These are phyloP conservation scores for Staphylotrichum longicolle DNA, from an alignment of 495 filamentous ascomycete genomes.

Conservation along the genomic window DNA sequence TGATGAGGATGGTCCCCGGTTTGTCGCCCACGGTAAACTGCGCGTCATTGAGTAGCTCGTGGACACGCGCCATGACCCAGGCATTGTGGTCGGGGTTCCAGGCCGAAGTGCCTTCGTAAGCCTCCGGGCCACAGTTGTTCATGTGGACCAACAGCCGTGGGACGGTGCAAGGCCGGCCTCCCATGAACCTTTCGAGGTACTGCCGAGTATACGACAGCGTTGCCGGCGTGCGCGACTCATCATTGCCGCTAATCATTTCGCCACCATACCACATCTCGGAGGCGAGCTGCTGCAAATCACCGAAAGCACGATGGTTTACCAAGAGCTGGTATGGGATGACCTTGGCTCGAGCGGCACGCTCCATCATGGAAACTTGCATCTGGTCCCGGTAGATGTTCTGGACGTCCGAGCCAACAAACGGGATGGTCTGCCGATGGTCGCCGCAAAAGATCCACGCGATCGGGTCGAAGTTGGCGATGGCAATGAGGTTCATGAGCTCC, in stretches of 20 bases:
- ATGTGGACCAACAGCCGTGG: slow-evolving; percentile 26
- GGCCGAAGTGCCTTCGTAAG: slow-evolving; percentile 5
- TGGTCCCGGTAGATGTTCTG: slow-evolving; percentile 16
- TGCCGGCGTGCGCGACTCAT: background rate
- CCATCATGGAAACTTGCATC: slow-evolving; percentile 28
- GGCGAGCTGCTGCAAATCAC: slow-evolving; percentile 23
- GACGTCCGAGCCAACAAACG: slow-evolving; percentile 19
- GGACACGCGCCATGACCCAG: slow-evolving; percentile 34
- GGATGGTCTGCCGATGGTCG: slow-evolving; percentile 31
- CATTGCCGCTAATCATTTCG: slow-evolving; percentile 16
- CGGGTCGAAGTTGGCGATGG: slow-evolving; percentile 30
- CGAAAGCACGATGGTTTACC: slow-evolving; percentile 31
- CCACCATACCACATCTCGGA: slow-evolving; percentile 25
- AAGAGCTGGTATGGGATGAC: slow-evolving; percentile 25
- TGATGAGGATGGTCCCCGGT: slow-evolving; percentile 26
- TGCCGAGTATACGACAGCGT: slow-evolving; percentile 11
- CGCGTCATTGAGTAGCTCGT: slow-evolving; percentile 9
- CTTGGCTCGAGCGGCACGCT: slow-evolving; percentile 17
- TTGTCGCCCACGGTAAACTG: slow-evolving; percentile 22
- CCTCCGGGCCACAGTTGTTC: background rate
- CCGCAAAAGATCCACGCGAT: slow-evolving; percentile 31
- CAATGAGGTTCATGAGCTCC: slow-evolving; percentile 30
- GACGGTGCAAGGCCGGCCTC: background rate
- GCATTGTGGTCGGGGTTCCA: slow-evolving; percentile 27
- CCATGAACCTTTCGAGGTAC: slow-evolving; percentile 13